A percentile compares a stretch with the other conserved stretches of the same genome.
Conservation (phyloP, 441 rosid genomes). For the Eutrema salsugineum region DNA sequence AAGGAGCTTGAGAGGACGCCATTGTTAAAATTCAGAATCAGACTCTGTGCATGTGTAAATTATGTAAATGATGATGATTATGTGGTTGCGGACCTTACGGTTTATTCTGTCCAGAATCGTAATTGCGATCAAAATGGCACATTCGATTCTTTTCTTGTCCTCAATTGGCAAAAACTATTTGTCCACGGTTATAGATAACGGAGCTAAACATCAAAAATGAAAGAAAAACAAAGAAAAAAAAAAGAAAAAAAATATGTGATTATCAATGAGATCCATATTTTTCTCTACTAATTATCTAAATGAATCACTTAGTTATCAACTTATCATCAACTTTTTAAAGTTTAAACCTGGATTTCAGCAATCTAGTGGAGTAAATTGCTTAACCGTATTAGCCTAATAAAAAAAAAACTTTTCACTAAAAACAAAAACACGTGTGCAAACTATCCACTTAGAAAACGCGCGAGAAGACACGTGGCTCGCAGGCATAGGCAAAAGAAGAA, state of each 20-base stretch:
- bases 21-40: too few relatives aligned
- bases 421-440: neutral
- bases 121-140: neutral
- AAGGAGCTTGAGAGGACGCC: too few relatives aligned
- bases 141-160: neutral
- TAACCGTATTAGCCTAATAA: constrained; percentile 4
- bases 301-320: neutral
- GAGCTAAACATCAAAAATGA: neutral
- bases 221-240: neutral
- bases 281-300: neutral
- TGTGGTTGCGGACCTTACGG: neutral
- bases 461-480: constrained; percentile 11
- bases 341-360: constrained; percentile 16
- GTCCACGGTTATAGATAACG: neutral
- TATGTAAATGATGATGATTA: neutral
- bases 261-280: constrained; percentile 7
- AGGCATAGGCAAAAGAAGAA: neutral
- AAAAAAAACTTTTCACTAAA: neutral
- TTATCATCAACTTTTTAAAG: neutral
- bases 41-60: too few relatives aligned
- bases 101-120: neutral
- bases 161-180: neutral
- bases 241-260: constrained; percentile 3
- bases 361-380: constrained; percentile 25
- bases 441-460: constrained; percentile 1